Conservation (phyloP, 306 rosid species). For the Dryas alaskensis region DNA sequence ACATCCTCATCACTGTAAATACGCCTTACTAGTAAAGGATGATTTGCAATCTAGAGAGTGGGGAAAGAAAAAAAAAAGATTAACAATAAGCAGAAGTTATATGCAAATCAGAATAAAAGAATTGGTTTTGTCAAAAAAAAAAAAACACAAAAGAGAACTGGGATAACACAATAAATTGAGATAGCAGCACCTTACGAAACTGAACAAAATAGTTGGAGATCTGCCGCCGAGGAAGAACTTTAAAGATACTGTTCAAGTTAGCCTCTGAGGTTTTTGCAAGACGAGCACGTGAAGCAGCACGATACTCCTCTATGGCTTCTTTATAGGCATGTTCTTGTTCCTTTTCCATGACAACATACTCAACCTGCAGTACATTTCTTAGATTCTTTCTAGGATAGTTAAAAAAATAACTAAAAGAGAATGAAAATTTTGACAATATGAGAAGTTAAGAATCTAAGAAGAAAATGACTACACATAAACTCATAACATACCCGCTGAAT, state of each 20-base stretch:
- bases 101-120: neutral
- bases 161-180: conserved; percentile 19
- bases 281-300: conserved; percentile 78
- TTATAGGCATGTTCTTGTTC: conserved; percentile 72
- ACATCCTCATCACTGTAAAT: conserved; percentile 87
- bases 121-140: no score
- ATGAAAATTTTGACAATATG: neutral
- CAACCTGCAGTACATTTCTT: conserved; percentile 57
- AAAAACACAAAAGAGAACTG: neutral
- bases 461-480: conserved; percentile 14
- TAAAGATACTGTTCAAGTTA: conserved; percentile 37
- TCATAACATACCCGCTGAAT: conserved; percentile 57
- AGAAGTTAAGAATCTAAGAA: conserved; percentile 12
- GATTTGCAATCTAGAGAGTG: conserved; percentile 80
- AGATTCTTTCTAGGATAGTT: conserved; percentile 4
- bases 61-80: neutral
- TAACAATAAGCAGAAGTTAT: conserved; percentile 17
- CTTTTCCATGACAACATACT: conserved; percentile 79
- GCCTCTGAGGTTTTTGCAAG: conserved; percentile 46
- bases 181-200: conserved; percentile 76
- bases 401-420: conserved; percentile 9
- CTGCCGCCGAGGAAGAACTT: conserved; percentile 71
- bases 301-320: conserved; percentile 92
- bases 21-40: conserved; percentile 89
- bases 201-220: conserved; percentile 94